Conservation (phyloP, 768 basidiomycete genomes). For the Auricularia cornea region DNA sequence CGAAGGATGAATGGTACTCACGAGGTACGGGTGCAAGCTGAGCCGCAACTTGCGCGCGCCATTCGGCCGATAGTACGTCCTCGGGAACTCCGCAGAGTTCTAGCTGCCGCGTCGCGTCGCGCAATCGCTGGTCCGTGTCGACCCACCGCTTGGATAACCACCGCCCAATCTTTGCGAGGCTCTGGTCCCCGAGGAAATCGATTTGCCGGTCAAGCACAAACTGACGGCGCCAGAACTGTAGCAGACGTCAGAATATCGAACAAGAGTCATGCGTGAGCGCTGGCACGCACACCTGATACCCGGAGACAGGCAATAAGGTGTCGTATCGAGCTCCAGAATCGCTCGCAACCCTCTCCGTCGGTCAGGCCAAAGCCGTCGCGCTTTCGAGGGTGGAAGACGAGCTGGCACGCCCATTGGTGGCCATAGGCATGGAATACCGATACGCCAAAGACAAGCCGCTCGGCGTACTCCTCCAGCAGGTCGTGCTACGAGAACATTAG, state of each 20-base stretch:
- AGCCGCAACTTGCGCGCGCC: neutral
- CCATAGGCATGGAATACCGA: slow-evolving; percentile 25
- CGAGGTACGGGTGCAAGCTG: neutral
- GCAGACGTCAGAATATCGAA: too few relatives aligned
- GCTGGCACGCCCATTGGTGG: too few relatives aligned
- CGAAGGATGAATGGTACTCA: too few relatives aligned
- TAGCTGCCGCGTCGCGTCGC: neutral
- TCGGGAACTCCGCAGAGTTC: neutral
- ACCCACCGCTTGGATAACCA: neutral
- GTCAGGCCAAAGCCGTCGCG: slow-evolving; percentile 22
- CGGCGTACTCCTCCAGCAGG: slow-evolving; percentile 3
- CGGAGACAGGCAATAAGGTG: slow-evolving; percentile 28
- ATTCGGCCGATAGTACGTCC: neutral
- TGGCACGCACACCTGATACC: slow-evolving; percentile 19
- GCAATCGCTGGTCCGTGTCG: neutral
- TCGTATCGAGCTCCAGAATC: slow-evolving; percentile 24
- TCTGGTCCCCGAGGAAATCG: neutral
- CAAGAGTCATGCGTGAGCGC: neutral
- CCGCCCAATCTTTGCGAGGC: neutral
- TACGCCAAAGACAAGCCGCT: slow-evolving; percentile 22
- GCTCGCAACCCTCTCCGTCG: slow-evolving; percentile 29
- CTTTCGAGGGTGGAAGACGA: slow-evolving; percentile 24
- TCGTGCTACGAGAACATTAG: neutral
- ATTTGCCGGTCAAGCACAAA: neutral
- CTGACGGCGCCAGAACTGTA: neutral